Evolutionary conservation across 768 basidiomycete species (phyloP).

Genomic region (Kondoa subrosea): DNA sequence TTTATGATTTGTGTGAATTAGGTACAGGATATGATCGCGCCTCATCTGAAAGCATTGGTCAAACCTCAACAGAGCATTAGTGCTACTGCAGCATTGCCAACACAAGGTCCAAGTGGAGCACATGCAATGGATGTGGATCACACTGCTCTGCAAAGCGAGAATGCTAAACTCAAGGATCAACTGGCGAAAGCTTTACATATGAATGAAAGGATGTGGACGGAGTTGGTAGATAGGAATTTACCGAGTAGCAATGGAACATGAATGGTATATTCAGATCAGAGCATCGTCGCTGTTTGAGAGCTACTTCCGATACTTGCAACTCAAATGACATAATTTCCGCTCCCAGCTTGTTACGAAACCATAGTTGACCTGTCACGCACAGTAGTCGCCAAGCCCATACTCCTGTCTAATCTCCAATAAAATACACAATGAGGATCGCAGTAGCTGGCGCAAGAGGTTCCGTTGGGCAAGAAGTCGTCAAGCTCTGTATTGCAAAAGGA

Average conservation of each 20-base stretch:
- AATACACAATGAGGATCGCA: neutral
- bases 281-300: too few relatives aligned
- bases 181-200: constrained; percentile 32
- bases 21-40: neutral
- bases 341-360: too few relatives aligned
- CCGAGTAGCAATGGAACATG: neutral
- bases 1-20: neutral
- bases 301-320: too few relatives aligned
- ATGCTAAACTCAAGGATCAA: constrained; percentile 29
- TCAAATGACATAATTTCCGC: too few relatives aligned
- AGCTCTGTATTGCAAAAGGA: neutral
- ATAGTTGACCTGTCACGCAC: too few relatives aligned
- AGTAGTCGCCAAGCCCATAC: too few relatives aligned
- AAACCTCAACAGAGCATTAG: neutral
- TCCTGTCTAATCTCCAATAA: too few relatives aligned
- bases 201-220: constrained; percentile 37
- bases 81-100: neutral
- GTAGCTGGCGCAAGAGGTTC: neutral
- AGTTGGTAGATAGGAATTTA: constrained; percentile 29
- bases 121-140: neutral
- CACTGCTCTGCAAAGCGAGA: constrained; percentile 30
- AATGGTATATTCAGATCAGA: too few relatives aligned
- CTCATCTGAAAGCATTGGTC: neutral
- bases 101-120: neutral
- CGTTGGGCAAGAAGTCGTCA: neutral